Percentiles rank a stretch among this genome's conserved stretches.
Conservation (phyloP, 2,329 filamentous ascomycete genomes). For the Trichophyton benhamiae region DNA sequence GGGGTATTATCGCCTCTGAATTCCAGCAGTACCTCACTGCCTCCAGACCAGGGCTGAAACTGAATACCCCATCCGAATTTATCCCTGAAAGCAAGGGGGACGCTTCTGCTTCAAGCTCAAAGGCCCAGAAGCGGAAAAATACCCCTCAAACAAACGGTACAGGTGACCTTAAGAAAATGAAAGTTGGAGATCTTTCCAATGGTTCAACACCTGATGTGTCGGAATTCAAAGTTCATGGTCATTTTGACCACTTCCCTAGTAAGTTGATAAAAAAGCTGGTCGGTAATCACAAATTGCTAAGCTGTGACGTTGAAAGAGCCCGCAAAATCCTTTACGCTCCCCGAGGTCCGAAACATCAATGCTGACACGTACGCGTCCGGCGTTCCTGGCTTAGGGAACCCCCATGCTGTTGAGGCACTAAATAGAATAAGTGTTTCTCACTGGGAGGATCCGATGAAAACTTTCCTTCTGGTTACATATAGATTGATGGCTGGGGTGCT, state of each 20-base stretch:
- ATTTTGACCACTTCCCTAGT: neutral
- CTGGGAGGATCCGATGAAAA: conserved; percentile 45
- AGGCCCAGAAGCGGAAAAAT: neutral
- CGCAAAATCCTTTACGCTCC: conserved; percentile 19
- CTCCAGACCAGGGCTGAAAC: conserved; percentile 31
- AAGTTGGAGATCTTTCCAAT: neutral
- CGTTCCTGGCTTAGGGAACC: conserved; percentile 46
- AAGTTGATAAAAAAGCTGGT: neutral
- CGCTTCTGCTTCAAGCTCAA: too few relatives aligned
- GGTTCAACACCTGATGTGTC: neutral
- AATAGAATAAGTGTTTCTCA: conserved; percentile 45
- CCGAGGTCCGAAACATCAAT: conserved; percentile 44
- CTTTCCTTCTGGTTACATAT: conserved; percentile 24
- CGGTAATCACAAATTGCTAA: neutral
- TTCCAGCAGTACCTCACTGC: conserved; percentile 41
- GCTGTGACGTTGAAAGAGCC: conserved; percentile 7
- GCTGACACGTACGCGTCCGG: conserved; percentile 44
- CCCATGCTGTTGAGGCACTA: conserved; percentile 48
- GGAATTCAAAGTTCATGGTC: neutral
- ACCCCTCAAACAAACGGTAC: neutral
- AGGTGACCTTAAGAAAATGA: neutral
- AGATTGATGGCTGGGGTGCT: conserved; percentile 22
- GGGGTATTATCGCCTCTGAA: conserved; percentile 35
- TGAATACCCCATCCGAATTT: conserved; percentile 14
- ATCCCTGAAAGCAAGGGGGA: neutral